phyloP scores from a whole-genome alignment of 1,284 basidiomycete species.

The Phellinidium pouzarii region DNA sequence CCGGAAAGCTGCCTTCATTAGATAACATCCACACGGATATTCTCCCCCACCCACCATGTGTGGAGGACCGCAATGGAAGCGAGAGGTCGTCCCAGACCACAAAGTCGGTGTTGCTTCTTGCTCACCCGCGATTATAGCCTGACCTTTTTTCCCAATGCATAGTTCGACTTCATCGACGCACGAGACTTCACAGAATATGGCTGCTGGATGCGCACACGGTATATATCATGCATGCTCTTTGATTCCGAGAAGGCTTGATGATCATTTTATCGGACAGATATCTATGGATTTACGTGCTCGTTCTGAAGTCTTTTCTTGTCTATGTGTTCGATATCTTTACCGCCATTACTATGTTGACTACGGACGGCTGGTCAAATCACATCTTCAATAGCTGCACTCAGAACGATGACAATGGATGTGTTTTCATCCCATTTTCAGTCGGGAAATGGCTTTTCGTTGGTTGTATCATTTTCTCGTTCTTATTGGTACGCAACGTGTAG shows the following conservation, averaged over 20 bases:
- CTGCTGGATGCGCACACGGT: constrained; percentile 83
- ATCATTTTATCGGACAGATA: constrained; percentile 49
- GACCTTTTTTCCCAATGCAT: constrained; percentile 4
- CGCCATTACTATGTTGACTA: constrained; percentile 93
- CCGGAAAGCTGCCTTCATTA: constrained; percentile 31
- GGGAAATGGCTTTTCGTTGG: constrained; percentile 97
- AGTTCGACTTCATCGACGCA: constrained; percentile 98
- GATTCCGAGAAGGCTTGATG: constrained; percentile 15
- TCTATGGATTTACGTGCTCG: constrained; percentile 83
- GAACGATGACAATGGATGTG: constrained; percentile 53
- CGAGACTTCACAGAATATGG: constrained; percentile 88
- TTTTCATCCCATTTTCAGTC: constrained; percentile 82
- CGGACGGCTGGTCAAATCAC: constrained; percentile 83
- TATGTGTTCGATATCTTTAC: constrained; percentile 98
- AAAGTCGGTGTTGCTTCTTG: constrained; percentile 54
- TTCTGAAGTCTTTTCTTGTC: constrained; percentile 93
- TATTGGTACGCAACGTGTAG: constrained; percentile 53
- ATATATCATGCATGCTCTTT: constrained; percentile 28
- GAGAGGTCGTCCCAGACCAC: constrained; percentile 95
- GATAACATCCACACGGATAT: constrained; percentile 22
- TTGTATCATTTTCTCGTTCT: constrained; percentile 96
- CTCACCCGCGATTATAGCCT: constrained; percentile 6
- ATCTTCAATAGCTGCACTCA: constrained; percentile 72
- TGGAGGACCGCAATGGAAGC: constrained; percentile 83
- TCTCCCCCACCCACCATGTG: constrained; percentile 47